A percentile compares a stretch with the other conserved stretches of the same genome.
These are phyloP conservation scores for Gossypium longicalyx DNA, from an alignment of 345 rosid genomes.

Conservation along the genomic window DNA sequence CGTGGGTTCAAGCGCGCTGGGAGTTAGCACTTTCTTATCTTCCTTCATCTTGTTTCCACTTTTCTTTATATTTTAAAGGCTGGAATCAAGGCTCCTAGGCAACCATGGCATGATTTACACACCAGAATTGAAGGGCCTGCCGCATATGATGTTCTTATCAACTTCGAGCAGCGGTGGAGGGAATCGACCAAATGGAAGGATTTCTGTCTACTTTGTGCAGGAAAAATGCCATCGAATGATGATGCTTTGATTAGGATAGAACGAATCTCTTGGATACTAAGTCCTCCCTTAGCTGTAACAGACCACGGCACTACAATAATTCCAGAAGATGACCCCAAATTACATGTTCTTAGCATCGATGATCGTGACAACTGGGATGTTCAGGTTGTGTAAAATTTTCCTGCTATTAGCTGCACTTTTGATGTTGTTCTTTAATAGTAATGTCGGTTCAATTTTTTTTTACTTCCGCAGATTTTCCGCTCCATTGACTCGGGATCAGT, in stretches of 20 bases:
- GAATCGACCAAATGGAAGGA: slow-evolving; percentile 78
- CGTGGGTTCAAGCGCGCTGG: no score
- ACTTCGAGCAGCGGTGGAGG: slow-evolving; percentile 98
- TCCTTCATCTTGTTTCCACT: slow-evolving; percentile 8
- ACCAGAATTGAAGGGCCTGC: slow-evolving; percentile 92
- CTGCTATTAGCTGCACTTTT: background rate
- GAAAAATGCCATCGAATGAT: slow-evolving; percentile 62
- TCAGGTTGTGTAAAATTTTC: slow-evolving; percentile 47
- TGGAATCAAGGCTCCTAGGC: slow-evolving; percentile 76
- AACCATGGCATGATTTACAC: slow-evolving; percentile 98
- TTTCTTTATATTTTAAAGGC: slow-evolving; percentile 34
- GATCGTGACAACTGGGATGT: slow-evolving; percentile 78
- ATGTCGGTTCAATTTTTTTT: background rate
- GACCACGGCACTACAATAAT: slow-evolving; percentile 40
- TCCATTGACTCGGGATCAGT: slow-evolving; percentile 66
- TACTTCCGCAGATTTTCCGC: slow-evolving; percentile 49
- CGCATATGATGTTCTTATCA: slow-evolving; percentile 87
- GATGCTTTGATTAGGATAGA: slow-evolving; percentile 78
- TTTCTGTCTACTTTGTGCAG: slow-evolving; percentile 54
- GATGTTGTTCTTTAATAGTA: background rate
- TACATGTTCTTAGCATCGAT: slow-evolving; percentile 49
- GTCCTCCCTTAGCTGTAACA: slow-evolving; percentile 40
- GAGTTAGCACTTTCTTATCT: background rate
- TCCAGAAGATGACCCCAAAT: slow-evolving; percentile 48
- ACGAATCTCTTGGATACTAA: slow-evolving; percentile 89